Percentiles rank a stretch among this genome's conserved stretches.
Conservation (phyloP, 2,329 filamentous ascomycete genomes). For the Chrysoporthe deuterocubensis region DNA sequence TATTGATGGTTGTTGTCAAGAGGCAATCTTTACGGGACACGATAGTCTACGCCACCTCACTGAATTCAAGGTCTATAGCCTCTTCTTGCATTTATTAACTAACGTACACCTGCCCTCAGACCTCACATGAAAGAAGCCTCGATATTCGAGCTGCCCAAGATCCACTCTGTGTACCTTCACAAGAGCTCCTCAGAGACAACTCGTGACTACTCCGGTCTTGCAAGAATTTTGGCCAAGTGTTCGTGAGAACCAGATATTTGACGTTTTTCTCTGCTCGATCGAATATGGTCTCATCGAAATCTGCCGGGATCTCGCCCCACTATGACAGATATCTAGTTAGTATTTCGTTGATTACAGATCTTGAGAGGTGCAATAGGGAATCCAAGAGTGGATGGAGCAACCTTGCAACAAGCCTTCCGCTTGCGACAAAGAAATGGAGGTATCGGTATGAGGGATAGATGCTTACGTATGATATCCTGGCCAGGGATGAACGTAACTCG, state of each 20-base stretch:
- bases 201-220: conserved; percentile 16
- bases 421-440: not conserved
- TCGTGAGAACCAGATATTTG: conserved; percentile 69
- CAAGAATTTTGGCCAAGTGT: conserved; percentile 68
- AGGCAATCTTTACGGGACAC: not conserved
- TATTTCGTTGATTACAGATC: not conserved
- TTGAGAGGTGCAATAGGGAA: not conserved
- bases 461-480: conserved; percentile 6
- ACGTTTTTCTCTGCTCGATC: conserved; percentile 63
- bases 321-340: conserved; percentile 31
- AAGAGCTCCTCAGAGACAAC: conserved; percentile 1
- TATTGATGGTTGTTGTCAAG: not conserved
- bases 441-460: not conserved
- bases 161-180: not conserved
- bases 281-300: conserved; percentile 58
- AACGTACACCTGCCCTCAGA: not conserved
- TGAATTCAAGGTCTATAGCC: not conserved
- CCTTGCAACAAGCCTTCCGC: not conserved
- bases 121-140: not conserved
- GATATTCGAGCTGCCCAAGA: conserved; percentile 2
- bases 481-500: conserved; percentile 10
- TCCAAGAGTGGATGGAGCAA: not conserved
- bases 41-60: not conserved
- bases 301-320: conserved; percentile 49
- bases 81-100: not conserved